These are phyloP conservation scores for Lachnellula cervina DNA, from an alignment of 2,329 filamentous ascomycete genomes.

Conservation along the genomic window DNA sequence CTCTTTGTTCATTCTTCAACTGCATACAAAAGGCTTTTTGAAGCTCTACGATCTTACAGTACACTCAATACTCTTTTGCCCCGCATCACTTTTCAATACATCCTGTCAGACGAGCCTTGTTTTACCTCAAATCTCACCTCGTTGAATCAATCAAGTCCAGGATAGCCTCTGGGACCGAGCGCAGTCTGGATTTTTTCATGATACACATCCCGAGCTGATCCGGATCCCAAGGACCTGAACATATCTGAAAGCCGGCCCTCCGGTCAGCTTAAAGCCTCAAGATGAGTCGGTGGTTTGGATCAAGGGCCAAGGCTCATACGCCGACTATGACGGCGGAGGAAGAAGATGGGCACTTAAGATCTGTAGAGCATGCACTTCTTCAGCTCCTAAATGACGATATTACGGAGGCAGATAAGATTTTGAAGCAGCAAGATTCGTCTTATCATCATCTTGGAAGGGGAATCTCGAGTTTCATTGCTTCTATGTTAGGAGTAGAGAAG, in stretches of 20 bases:
- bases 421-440: slow-evolving; percentile 70
- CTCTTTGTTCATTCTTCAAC: background rate
- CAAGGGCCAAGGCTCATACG: slow-evolving; percentile 17
- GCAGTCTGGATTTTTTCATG: background rate
- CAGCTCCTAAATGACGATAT: slow-evolving; percentile 89
- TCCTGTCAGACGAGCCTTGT: too few relatives aligned
- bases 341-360: slow-evolving; percentile 51
- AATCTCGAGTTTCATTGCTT: slow-evolving; percentile 78
- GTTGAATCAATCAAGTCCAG: too few relatives aligned
- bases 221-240: slow-evolving; percentile 3
- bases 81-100: too few relatives aligned
- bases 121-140: too few relatives aligned
- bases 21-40: background rate
- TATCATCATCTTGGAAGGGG: slow-evolving; percentile 83
- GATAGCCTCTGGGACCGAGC: background rate
- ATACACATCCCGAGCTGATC: slow-evolving; percentile 2
- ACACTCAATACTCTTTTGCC: too few relatives aligned
- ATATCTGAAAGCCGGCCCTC: slow-evolving; percentile 1
- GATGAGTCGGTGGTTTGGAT: slow-evolving; percentile 32
- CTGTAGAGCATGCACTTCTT: slow-evolving; percentile 59
- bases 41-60: background rate
- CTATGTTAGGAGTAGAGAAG: slow-evolving; percentile 87
- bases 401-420: slow-evolving; percentile 69
- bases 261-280: slow-evolving; percentile 7
- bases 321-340: slow-evolving; percentile 32